phyloP scores from a whole-genome alignment of 164 flowering plant genomes.

The Platanus orientalis region DNA sequence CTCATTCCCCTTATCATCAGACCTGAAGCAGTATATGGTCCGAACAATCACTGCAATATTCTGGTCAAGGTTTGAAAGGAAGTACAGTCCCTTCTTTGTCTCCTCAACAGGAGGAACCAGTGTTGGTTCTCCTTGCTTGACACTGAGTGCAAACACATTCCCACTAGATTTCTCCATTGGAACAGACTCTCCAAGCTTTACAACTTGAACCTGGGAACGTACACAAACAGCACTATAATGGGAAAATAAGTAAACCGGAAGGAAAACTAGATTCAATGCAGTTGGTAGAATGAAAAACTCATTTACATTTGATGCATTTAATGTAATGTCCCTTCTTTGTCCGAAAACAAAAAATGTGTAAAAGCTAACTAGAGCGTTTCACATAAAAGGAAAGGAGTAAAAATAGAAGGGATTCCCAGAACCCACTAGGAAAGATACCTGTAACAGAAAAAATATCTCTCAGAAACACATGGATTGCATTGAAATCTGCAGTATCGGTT shows the following conservation, averaged over 20 bases:
- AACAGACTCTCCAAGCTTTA: slow-evolving; percentile 11
- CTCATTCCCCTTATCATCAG: slow-evolving; percentile 45
- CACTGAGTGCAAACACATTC: slow-evolving; percentile 19
- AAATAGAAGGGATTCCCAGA: no score
- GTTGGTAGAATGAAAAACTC: background rate
- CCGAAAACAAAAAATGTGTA: slow-evolving; percentile 1
- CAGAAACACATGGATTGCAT: slow-evolving; percentile 12
- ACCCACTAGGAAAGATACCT: no score
- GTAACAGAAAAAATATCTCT: background rate
- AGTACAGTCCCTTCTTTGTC: slow-evolving; percentile 51
- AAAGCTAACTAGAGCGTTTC: no score
- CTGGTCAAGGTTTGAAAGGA: slow-evolving; percentile 60
- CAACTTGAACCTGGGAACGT: slow-evolving; percentile 4
- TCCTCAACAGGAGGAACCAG: slow-evolving; percentile 49
- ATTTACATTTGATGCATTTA: background rate
- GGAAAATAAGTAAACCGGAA: background rate
- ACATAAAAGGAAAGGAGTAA: background rate
- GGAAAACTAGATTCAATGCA: background rate
- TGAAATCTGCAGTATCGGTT: background rate
- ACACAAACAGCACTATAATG: no score
- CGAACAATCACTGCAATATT: slow-evolving; percentile 62
- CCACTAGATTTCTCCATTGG: slow-evolving; percentile 18
- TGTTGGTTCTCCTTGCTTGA: slow-evolving; percentile 36
- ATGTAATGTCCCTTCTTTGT: background rate
- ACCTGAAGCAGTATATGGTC: slow-evolving; percentile 56